Percentiles rank a stretch among this genome's conserved stretches.
These are phyloP conservation scores for Colletotrichum brevisporum DNA, from an alignment of 2,329 filamentous ascomycete species.

Conservation along the genomic window DNA sequence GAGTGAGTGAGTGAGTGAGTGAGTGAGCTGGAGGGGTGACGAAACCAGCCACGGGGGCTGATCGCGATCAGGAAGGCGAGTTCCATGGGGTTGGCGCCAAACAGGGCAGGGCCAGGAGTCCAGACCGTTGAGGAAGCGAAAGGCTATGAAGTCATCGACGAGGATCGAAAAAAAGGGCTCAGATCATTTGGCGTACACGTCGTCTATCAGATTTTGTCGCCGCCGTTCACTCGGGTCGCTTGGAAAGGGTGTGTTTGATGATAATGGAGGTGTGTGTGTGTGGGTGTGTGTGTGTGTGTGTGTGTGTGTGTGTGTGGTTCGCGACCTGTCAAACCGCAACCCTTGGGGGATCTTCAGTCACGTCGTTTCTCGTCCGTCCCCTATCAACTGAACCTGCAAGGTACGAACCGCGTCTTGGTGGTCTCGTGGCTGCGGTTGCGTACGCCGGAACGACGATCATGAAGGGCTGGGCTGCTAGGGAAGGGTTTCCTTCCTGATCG, in stretches of 20 bases:
- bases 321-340: constrained; percentile 21
- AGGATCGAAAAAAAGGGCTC: constrained; percentile 26
- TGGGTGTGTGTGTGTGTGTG: too few relatives aligned
- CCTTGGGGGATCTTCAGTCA: constrained; percentile 5
- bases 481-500: constrained; percentile 3
- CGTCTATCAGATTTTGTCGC: neutral
- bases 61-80: constrained; percentile 17
- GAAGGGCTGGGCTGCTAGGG: constrained; percentile 22
- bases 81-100: constrained; percentile 6
- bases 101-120: constrained; percentile 21
- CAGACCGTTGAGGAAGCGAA: constrained; percentile 30
- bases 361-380: neutral
- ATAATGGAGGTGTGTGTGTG: neutral
- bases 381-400: constrained; percentile 31
- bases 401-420: constrained; percentile 31
- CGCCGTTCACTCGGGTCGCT: neutral
- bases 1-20: neutral
- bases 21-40: neutral
- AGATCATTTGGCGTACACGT: constrained; percentile 3
- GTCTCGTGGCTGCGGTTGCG: constrained; percentile 36
- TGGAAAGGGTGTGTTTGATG: neutral
- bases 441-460: constrained; percentile 27
- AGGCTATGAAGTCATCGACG: constrained; percentile 33
- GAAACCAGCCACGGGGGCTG: neutral
- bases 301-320: constrained; percentile 4